Base-by-base conservation (phyloP, 148 eudicot species). In the Camellia lanceoleosa region DNA sequence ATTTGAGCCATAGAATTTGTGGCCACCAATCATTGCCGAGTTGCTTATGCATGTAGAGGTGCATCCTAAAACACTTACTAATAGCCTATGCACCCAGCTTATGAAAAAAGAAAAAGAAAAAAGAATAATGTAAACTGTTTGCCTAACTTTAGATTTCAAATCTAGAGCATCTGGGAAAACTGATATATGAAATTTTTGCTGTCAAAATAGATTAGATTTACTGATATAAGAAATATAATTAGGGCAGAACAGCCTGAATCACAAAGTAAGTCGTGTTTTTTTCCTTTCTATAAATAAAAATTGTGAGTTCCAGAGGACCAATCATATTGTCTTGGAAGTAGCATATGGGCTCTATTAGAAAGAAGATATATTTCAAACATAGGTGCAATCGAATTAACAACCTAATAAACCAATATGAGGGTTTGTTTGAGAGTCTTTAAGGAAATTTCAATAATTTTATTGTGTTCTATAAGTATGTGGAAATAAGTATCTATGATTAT, bases 121-220 rank as follows among this genome's bases (percentile, higher is more conserved):
- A 30, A 30, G 38, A 30, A 30, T 30, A 30, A 30, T 30, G 38
- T 30, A 30, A 76, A 46, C 58, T 12, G 79, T 76, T 76, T 47
- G 79, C 79, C 79, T 76, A 76, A 64, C 55, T 62, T 12, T 62
- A 47, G 59, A 12, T 62, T 63, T 47, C 12, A 20, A 76, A 56
- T 20, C 18, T 19, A 4, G 68, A 60, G 13, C 47, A 41, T 30
- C 23, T 18, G 55, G 67, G 46, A 44, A 75, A 75, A 55, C 52
- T 18, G 7, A 42, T 74, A 60, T 55, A 44, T 55, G 38, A 60
- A 43, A 61, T 60, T 47, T 42, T 20, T 20, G 42, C 56, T 46
- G 56, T n/a, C 38, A 3, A n/a, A 18, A 42, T 68, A 68, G 18
- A 68, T 5, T 19, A 68, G 49, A 68, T 42, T 16, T 1, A 16